A percentile compares a stretch with the other conserved stretches of the same genome.
These are phyloP conservation scores for Diaporthe ampelina DNA, from an alignment of 2,329 filamentous ascomycete species.

Conservation along the genomic window DNA sequence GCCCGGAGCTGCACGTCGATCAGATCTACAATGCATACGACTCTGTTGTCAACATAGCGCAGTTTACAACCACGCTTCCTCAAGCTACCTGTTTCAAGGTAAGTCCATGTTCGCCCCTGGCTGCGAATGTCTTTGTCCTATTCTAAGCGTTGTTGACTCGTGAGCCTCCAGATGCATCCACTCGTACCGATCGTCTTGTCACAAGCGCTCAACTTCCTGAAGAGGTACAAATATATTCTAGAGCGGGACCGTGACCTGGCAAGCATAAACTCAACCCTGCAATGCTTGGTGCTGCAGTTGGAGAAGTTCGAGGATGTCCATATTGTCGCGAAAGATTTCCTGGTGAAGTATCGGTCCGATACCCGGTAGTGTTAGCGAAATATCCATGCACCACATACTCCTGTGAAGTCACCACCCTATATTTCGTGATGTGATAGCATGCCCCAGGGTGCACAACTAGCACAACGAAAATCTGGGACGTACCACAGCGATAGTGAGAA, in stretches of 20 bases:
- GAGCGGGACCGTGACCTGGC: neutral
- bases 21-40: neutral
- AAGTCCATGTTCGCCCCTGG: neutral
- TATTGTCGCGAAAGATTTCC: neutral
- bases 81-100: conserved; percentile 6
- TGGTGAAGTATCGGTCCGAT: neutral
- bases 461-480: neutral
- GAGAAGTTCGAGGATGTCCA: conserved; percentile 7
- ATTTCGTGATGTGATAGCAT: neutral
- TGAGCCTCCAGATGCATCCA: neutral
- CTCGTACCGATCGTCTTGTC: conserved; percentile 11
- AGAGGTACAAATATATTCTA: conserved; percentile 6
- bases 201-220: conserved; percentile 1
- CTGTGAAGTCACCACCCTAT: neutral
- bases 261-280: neutral
- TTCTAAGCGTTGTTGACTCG: neutral
- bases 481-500: neutral
- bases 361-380: neutral
- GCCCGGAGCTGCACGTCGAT: conserved; percentile 2
- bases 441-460: neutral
- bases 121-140: neutral
- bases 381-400: neutral
- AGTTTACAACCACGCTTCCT: neutral
- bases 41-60: conserved; percentile 4
- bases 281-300: conserved; percentile 5